phyloP scores from a whole-genome alignment of 2,329 filamentous ascomycete genomes.

The Pseudogymnoascus pannorum region DNA sequence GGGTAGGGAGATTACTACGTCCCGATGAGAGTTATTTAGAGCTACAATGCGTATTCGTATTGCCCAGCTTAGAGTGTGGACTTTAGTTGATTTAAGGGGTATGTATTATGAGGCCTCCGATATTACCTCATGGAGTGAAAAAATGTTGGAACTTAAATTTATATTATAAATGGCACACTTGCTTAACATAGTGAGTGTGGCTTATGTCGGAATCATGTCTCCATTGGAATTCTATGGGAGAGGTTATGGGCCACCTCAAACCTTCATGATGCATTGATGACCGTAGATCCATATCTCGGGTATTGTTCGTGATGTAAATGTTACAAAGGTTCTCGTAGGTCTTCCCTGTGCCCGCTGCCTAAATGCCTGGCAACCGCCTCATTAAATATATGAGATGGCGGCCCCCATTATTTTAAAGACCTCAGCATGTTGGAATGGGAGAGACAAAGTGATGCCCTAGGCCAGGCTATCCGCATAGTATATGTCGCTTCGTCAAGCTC shows the following conservation, averaged over 20 bases:
- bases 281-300: constrained; percentile 4
- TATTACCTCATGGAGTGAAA: not conserved
- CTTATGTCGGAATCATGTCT: not conserved
- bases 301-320: constrained; percentile 9
- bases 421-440: not conserved
- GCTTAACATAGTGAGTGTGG: not conserved
- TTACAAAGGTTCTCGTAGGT: constrained; percentile 8
- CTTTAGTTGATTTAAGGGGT: not conserved
- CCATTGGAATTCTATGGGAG: constrained; percentile 6
- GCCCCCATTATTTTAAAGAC: not conserved
- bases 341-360: not conserved
- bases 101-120: not conserved
- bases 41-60: not conserved
- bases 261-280: constrained; percentile 6
- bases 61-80: not conserved
- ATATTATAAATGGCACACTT: not conserved
- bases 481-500: constrained; percentile 2
- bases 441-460: not conserved
- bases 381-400: not conserved
- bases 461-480: not conserved
- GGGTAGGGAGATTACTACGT: too few species aligned
- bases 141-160: not conserved
- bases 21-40: not conserved
- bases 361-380: not conserved
- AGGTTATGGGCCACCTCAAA: not conserved